Evolutionary conservation across 257 asterid genomes (phyloP).

Genomic region (Solanum dulcamara): DNA sequence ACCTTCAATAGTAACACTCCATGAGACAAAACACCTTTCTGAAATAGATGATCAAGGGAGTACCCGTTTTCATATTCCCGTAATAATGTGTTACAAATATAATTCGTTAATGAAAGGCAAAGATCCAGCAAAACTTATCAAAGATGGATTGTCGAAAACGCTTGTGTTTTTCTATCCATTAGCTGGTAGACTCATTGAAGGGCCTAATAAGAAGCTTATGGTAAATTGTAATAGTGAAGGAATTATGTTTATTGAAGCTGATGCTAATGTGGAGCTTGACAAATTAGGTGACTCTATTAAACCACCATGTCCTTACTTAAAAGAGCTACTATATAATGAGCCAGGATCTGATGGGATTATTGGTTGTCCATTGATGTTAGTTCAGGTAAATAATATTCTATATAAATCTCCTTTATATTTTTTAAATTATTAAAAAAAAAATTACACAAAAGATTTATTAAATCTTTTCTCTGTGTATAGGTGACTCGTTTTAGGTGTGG

Average conservation of each 20-base stretch:
- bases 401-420: not conserved
- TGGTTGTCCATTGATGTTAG: not conserved
- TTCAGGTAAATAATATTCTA: not conserved
- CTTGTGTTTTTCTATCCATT: not conserved
- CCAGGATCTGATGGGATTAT: not conserved
- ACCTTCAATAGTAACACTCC: not conserved
- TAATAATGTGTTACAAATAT: not conserved
- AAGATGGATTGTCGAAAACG: not conserved
- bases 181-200: not conserved
- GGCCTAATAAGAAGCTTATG: not conserved
- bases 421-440: too few relatives aligned
- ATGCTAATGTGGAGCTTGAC: not conserved
- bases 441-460: too few relatives aligned
- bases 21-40: not conserved
- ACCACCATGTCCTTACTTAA: not conserved
- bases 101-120: not conserved
- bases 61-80: not conserved
- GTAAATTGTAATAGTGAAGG: constrained; percentile 10
- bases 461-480: not conserved
- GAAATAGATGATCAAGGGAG: not conserved
- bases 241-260: constrained; percentile 7
- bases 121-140: not conserved
- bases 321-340: not conserved
- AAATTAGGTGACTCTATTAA: not conserved
- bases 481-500: not conserved